These are phyloP conservation scores for Epichloe brachyelytri DNA, from an alignment of 2,329 filamentous ascomycete genomes.

Conservation along the genomic window DNA sequence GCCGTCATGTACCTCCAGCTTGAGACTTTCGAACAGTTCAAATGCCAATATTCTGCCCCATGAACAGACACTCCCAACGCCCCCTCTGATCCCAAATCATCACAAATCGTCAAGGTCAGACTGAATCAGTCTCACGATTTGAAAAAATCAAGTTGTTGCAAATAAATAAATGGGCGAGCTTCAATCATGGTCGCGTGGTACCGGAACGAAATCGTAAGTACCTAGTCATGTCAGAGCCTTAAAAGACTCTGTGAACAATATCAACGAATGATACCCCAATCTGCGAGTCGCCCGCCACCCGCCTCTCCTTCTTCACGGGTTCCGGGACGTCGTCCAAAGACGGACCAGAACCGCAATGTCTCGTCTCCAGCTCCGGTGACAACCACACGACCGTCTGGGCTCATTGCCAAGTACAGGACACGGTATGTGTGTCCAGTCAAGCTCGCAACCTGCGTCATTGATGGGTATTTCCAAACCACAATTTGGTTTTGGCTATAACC, in stretches of 20 bases:
- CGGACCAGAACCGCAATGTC: constrained; percentile 91
- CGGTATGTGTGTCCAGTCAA: constrained; percentile 94
- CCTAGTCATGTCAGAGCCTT: background rate
- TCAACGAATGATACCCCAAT: constrained; percentile 72
- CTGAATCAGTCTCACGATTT: background rate
- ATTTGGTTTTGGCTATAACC: constrained; percentile 98
- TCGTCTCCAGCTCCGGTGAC: constrained; percentile 96
- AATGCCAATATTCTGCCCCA: background rate
- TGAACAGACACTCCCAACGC: background rate
- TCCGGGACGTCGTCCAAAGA: constrained; percentile 74
- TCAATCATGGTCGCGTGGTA: background rate
- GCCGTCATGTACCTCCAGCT: background rate
- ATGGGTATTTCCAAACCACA: constrained; percentile 98
- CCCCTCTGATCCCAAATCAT: background rate
- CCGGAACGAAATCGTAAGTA: background rate
- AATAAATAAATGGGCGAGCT: background rate
- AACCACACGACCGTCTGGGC: constrained; percentile 83
- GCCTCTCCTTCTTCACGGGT: constrained; percentile 54
- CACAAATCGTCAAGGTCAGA: background rate
- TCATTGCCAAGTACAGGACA: constrained; percentile 94
- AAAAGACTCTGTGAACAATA: background rate
- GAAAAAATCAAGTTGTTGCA: background rate
- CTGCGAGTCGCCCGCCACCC: constrained; percentile 49
- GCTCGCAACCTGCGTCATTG: constrained; percentile 92
- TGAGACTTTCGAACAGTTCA: background rate